phyloP scores from a whole-genome alignment of 2,329 filamentous ascomycete species.

The Clarireedia monteithiana region DNA sequence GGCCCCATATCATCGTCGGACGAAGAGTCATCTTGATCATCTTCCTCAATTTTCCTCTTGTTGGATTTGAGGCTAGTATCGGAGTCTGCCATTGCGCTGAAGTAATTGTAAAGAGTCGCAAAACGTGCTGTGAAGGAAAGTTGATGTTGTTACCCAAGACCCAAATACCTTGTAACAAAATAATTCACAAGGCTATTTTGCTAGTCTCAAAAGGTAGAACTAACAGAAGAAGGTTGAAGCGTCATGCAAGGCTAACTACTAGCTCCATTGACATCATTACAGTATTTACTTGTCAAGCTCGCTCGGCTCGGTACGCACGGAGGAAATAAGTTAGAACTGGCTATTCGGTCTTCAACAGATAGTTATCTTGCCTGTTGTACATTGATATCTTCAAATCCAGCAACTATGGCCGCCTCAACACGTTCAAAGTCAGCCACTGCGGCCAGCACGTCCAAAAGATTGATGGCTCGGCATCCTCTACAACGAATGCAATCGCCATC shows the following conservation, averaged over 20 bases:
- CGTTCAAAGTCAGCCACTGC: background rate
- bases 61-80: constrained; percentile 33
- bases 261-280: no score
- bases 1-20: constrained; percentile 93
- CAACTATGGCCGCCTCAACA: background rate
- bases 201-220: no score
- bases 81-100: constrained; percentile 28
- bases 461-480: constrained; percentile 44
- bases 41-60: constrained; percentile 42
- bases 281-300: no score
- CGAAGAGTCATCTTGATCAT: constrained; percentile 37
- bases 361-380: no score
- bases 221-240: no score
- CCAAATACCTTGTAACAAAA: no score
- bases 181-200: no score
- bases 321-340: no score
- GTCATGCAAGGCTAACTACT: no score
- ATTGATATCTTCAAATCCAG: background rate
- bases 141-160: background rate
- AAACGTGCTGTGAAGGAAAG: background rate
- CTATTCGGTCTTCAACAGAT: no score
- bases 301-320: no score
- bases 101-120: background rate
- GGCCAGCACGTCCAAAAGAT: background rate
- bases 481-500: constrained; percentile 61